Evolutionary conservation across 2,329 filamentous ascomycete genomes (phyloP), one percentile per base, ranked within the genome.

Genomic region (Proliferodiscus dingleyae): DNA sequence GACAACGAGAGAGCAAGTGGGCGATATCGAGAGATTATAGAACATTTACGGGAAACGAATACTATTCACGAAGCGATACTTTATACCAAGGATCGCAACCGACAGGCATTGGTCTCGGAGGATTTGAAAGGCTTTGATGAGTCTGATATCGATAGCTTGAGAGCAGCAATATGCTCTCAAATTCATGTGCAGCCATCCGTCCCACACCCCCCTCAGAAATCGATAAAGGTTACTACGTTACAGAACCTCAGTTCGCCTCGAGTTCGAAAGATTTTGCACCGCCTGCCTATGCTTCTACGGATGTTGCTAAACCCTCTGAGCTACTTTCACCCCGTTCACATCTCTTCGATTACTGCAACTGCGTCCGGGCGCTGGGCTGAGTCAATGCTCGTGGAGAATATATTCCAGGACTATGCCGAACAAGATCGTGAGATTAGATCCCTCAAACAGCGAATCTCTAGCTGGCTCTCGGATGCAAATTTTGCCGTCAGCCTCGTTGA

Each of bases 391-490:
- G 62, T 69, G 28, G 56, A 71, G 24, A 65, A 75, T 16, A 59
- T 78, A 13, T 77, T 78, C 64, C 69, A 72, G 50, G 64, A 71
- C 34, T 71, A 75, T 52, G 63, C 66, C 3, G 62, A 65, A 4
- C 60, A 66, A 33, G 68, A 71, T 43, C 59, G 62, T 3, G 70
- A 74, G 42, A 65, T 77, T 37, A 62, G 68, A 40, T 62, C 65
- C 21, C 64, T 78, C 0, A 68, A 74, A 56, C 59, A 62, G 3
- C 65, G 69, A 13, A 68, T 78, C 40, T 70, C 69, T 1, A 57
- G 64, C 5, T 78, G 73, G 72, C 68, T 76, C 11, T 62, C 70
- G 2, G 69, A 74, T 37, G 73, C 74, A 11, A 77, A 75, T 46
- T 76, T 77, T 52, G 70, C 68, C n/a, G 58, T 76, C 4, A 64